A percentile compares a stretch with the other conserved stretches of the same genome.
phyloP scores from a whole-genome alignment of 2,329 filamentous ascomycete species.

The Trichoderma simmonsii region DNA sequence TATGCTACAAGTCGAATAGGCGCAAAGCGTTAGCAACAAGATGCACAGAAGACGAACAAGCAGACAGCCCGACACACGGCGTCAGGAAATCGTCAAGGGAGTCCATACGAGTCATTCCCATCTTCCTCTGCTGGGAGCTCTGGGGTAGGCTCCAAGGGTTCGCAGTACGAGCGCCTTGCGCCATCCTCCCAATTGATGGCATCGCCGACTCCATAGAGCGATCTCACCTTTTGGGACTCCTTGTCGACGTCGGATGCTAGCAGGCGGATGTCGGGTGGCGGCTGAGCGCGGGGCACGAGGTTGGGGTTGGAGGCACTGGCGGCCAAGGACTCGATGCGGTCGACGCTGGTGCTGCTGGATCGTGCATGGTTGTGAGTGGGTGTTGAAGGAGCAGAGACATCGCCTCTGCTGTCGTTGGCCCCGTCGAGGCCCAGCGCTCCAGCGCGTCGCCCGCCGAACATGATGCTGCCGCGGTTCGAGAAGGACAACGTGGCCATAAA shows the following conservation, averaged over 20 bases:
- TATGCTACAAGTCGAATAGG: slow-evolving; percentile 25
- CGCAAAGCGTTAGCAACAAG: slow-evolving; percentile 22
- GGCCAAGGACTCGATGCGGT: slow-evolving; percentile 10
- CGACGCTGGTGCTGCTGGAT: slow-evolving; percentile 7
- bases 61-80: background rate
- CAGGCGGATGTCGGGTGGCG: slow-evolving; percentile 48
- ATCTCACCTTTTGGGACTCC: slow-evolving; percentile 66
- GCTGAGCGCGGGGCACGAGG: background rate
- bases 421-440: slow-evolving; percentile 14
- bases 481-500: slow-evolving; percentile 56
- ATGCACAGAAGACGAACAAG: slow-evolving; percentile 21
- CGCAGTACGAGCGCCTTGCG: slow-evolving; percentile 45
- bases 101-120: slow-evolving; percentile 56
- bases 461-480: slow-evolving; percentile 62
- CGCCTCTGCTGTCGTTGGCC: slow-evolving; percentile 21
- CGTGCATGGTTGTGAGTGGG: slow-evolving; percentile 10
- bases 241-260: slow-evolving; percentile 55
- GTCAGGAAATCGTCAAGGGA: slow-evolving; percentile 38
- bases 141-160: slow-evolving; percentile 47
- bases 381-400: slow-evolving; percentile 6
- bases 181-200: slow-evolving; percentile 52
- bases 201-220: slow-evolving; percentile 59
- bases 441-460: slow-evolving; percentile 51
- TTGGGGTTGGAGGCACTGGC: background rate
- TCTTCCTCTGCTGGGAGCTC: slow-evolving; percentile 52